Evolutionary conservation across 768 basidiomycete genomes (phyloP), one percentile per base, ranked within the genome.

Genomic region (Lanmaoa rubissima): DNA sequence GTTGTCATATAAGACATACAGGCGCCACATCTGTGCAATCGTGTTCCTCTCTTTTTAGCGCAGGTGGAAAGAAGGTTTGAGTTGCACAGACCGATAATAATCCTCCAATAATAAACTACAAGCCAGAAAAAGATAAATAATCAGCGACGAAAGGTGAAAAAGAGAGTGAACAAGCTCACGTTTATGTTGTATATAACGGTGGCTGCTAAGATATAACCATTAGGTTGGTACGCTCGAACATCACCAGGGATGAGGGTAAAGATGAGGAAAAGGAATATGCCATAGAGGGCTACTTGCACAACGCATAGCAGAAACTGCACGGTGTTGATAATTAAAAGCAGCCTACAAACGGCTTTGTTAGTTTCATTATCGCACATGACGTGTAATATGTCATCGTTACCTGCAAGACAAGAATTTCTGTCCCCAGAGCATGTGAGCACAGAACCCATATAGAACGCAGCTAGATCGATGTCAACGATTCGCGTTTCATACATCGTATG

Each of bases 1-100:
- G 19, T 48, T 41, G 36, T 58, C 59, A 40, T 60, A 69, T 36
- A 68, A 28, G 10, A 65, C 36, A 42, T 53, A 69, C 46, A 68
- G 57, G 16, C 68, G 68, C 65, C 65, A 69, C 4, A 69, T 59
- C 66, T 64, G 32, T 17, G 8, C 7, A 14, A 35, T 14, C 1
- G 12, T n/a, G 12, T 21, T 14, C 11, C 14, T 32, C 21, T 24
- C 14, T 10, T 16, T 26, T 54, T 1, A 54, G 43, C 39, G 14
- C 6, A 12, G 14, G 34, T 39, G 9, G 11, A 21, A 45, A 0
- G 3, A n/a, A 38, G 32, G 48, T 4, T 36, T 2, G n/a, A 41
- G 9, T 8, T 12, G 44, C 9, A 63, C 65, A 6, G 4, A 68
- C 66, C 50, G 68, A 56, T 19, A 69, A 34, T 10, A 62, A 39